Conservation (phyloP, 805 yeast genomes). For the Pichia insulana region DNA sequence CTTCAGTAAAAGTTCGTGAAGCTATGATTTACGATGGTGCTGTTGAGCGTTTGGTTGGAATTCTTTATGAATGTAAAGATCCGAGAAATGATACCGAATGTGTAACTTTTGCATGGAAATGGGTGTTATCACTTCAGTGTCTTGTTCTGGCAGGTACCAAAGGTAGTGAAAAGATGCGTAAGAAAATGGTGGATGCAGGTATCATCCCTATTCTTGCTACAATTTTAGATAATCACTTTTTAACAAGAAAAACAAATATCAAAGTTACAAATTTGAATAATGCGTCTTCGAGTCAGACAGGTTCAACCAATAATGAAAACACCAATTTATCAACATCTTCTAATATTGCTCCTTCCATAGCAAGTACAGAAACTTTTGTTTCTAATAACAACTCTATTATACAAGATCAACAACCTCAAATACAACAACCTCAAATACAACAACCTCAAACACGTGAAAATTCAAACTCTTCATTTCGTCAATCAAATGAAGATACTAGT, state of each 20-base stretch:
- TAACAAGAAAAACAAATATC: conserved; percentile 18
- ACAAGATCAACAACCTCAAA: too few species aligned
- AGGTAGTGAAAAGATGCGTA: conserved; percentile 80
- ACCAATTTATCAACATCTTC: too few species aligned
- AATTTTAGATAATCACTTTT: conserved; percentile 75
- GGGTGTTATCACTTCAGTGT: conserved; percentile 94
- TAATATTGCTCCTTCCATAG: too few species aligned
- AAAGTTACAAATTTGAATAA: background rate
- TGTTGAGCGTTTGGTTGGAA: conserved; percentile 75
- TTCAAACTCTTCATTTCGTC: background rate
- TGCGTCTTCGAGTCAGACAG: background rate
- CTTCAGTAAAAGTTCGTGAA: conserved; percentile 84
- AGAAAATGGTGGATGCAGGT: conserved; percentile 85
- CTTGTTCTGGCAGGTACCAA: conserved; percentile 85
- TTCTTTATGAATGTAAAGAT: conserved; percentile 67
- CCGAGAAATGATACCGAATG: conserved; percentile 30
- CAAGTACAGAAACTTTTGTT: too few species aligned
- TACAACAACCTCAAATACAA: too few species aligned
- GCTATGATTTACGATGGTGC: conserved; percentile 89
- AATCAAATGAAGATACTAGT: background rate
- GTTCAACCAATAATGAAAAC: too few species aligned
- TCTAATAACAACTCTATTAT: too few species aligned
- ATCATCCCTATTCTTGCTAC: conserved; percentile 87
- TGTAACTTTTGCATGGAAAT: conserved; percentile 80
- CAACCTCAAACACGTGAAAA: too few species aligned